Percentiles rank a stretch among this genome's conserved stretches.
Evolutionary conservation across 1,139 yeast genomes (phyloP).

Genomic region (Ogataea hybrid): DNA sequence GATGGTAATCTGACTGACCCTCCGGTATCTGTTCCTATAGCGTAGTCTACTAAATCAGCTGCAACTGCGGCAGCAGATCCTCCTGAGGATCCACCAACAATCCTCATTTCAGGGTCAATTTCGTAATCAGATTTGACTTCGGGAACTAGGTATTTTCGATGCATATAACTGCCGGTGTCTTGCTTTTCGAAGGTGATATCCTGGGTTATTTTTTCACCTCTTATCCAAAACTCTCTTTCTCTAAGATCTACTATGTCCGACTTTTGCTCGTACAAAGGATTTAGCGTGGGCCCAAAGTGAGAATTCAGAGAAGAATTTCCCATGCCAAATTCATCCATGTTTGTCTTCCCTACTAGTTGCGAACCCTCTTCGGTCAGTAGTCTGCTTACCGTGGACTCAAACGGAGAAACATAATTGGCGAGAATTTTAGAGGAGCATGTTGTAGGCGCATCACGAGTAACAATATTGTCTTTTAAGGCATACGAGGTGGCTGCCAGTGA

Average conservation of each 20-base stretch:
- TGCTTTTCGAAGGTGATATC: slow-evolving; percentile 12
- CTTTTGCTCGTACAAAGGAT: slow-evolving; percentile 51
- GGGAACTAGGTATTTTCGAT: slow-evolving; percentile 53
- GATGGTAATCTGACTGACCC: slow-evolving; percentile 95
- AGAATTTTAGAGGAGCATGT: slow-evolving; percentile 75
- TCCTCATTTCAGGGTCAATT: slow-evolving; percentile 33
- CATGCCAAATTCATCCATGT: slow-evolving; percentile 98
- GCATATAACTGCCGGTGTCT: slow-evolving; percentile 2
- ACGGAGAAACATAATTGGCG: slow-evolving; percentile 65
- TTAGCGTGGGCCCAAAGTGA: slow-evolving; percentile 61
- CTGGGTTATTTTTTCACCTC: slow-evolving; percentile 13
- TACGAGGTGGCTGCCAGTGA: slow-evolving; percentile 31
- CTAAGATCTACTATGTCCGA: slow-evolving; percentile 28
- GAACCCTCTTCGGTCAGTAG: slow-evolving; percentile 54
- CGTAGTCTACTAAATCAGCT: slow-evolving; percentile 61
- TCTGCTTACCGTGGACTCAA: slow-evolving; percentile 69
- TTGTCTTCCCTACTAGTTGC: slow-evolving; percentile 74
- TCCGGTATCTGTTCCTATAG: slow-evolving; percentile 95
- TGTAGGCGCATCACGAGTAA: slow-evolving; percentile 54
- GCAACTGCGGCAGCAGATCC: slow-evolving; percentile 95
- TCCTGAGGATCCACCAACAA: slow-evolving; percentile 93
- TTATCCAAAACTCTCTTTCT: slow-evolving; percentile 19
- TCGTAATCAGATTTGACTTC: slow-evolving; percentile 56
- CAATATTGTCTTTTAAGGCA: slow-evolving; percentile 78
- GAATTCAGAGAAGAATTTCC: slow-evolving; percentile 69